Percentiles rank a stretch among this genome's conserved stretches.
Evolutionary conservation across 805 yeast species (phyloP).

Genomic region (Nakazawaea sp.): DNA sequence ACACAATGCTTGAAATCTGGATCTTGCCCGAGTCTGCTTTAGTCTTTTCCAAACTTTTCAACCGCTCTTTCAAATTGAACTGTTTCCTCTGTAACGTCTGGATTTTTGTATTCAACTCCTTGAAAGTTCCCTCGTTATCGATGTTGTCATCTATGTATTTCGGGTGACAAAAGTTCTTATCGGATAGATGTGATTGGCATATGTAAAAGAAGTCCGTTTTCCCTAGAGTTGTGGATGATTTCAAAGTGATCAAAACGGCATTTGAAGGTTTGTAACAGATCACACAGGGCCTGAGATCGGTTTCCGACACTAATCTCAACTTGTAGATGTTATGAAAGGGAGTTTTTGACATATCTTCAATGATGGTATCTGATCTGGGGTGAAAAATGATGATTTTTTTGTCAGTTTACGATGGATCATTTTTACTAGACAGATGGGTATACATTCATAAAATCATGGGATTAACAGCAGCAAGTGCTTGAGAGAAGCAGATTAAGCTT

Average conservation of each 20-base stretch:
- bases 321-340: constrained; percentile 29
- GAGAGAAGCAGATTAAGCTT: no score
- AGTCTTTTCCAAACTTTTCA: constrained; percentile 28
- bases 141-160: constrained; percentile 27
- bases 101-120: constrained; percentile 17
- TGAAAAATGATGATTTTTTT: no score
- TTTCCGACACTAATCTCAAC: constrained; percentile 32
- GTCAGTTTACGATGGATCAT: no score
- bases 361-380: no score
- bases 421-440: no score
- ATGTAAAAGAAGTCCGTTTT: constrained; percentile 47
- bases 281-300: constrained; percentile 36
- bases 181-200: constrained; percentile 41
- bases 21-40: constrained; percentile 16
- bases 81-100: constrained; percentile 1
- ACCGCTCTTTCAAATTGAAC: constrained; percentile 21
- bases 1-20: constrained; percentile 18
- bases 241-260: constrained; percentile 36
- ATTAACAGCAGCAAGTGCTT: no score
- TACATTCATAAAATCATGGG: no score
- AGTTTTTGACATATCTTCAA: constrained; percentile 12
- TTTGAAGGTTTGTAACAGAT: constrained; percentile 44
- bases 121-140: constrained; percentile 11
- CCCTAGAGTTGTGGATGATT: constrained; percentile 28
- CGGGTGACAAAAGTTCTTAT: constrained; percentile 33